These are phyloP conservation scores for Boletales sp. DNA, from an alignment of 768 basidiomycete genomes.

Conservation along the genomic window DNA sequence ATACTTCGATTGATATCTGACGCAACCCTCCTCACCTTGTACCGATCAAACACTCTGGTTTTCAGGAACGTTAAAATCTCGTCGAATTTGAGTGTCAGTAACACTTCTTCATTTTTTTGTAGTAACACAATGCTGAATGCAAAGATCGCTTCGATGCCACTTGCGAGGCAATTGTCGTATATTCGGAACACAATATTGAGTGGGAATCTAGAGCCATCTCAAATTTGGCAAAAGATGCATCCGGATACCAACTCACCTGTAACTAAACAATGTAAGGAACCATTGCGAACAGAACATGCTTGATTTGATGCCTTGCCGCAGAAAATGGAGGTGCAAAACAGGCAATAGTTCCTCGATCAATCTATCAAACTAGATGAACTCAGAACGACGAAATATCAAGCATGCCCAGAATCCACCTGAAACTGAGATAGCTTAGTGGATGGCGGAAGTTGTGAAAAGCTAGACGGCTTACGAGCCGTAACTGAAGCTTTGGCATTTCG, in stretches of 20 bases:
- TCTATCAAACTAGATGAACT: constrained; percentile 74
- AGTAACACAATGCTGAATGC: constrained; percentile 87
- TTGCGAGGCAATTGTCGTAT: constrained; percentile 94
- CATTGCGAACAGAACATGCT: constrained; percentile 99
- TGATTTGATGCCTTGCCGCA: constrained; percentile 92
- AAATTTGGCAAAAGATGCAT: background rate
- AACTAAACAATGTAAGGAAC: constrained; percentile 97
- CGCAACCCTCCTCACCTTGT: constrained; percentile 45
- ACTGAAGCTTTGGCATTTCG: constrained; percentile 96
- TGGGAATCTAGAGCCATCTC: constrained; percentile 64
- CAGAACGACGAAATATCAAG: constrained; percentile 10
- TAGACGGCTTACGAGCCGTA: constrained; percentile 65
- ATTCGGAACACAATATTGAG: constrained; percentile 93
- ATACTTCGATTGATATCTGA: background rate
- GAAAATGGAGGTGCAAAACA: constrained; percentile 88
- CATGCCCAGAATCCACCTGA: constrained; percentile 43
- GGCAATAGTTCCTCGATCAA: constrained; percentile 90
- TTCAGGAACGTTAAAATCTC: constrained; percentile 85
- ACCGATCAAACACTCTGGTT: constrained; percentile 75
- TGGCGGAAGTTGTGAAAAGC: background rate
- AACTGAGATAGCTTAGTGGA: constrained; percentile 40
- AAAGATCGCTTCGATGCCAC: constrained; percentile 96
- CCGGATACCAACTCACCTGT: constrained; percentile 52
- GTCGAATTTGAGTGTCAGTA: constrained; percentile 86
- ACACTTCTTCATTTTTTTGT: constrained; percentile 78